A percentile compares a stretch with the other conserved stretches of the same genome.
phyloP scores from a whole-genome alignment of 23 red algal species.

The Pyropia haitanensis region DNA sequence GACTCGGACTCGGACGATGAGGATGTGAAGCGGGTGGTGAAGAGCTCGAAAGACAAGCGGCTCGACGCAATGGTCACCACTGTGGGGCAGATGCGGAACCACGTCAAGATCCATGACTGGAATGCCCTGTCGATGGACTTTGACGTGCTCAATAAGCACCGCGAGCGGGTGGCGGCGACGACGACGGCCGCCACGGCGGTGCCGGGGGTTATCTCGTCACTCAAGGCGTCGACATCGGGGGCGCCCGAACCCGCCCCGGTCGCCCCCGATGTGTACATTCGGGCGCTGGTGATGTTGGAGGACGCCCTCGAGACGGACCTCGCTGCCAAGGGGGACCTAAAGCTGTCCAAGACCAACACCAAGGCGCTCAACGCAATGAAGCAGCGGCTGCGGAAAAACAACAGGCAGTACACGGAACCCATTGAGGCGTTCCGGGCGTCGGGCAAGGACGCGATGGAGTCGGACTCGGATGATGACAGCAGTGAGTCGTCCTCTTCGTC shows the following conservation, averaged over 20 bases:
- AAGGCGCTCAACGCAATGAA: constrained; percentile 94
- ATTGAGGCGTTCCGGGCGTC: constrained; percentile 67
- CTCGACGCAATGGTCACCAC: constrained; percentile 60
- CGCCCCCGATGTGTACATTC: constrained; percentile 50
- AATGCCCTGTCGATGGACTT: constrained; percentile 73
- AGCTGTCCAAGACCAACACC: constrained; percentile 96
- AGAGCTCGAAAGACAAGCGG: constrained; percentile 65
- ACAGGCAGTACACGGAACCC: constrained; percentile 39
- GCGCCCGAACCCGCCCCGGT: neutral
- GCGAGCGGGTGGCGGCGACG: constrained; percentile 55
- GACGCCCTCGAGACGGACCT: constrained; percentile 47
- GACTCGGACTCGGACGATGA: constrained; percentile 85
- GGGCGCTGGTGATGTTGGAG: constrained; percentile 73
- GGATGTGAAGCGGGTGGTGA: constrained; percentile 66
- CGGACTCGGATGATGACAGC: constrained; percentile 26
- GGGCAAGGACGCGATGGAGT: constrained; percentile 42
- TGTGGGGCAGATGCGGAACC: constrained; percentile 57
- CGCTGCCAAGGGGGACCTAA: constrained; percentile 50
- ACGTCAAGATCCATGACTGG: constrained; percentile 93
- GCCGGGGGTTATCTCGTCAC: constrained; percentile 22
- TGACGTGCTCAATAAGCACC: constrained; percentile 66
- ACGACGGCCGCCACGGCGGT: constrained; percentile 49
- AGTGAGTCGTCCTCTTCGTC: constrained; percentile 4
- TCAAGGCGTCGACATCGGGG: constrained; percentile 3
- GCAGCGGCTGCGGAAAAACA: constrained; percentile 80